A percentile compares a stretch with the other conserved stretches of the same genome.
Evolutionary conservation across 169 alveolate species (phyloP).

Genomic region (Plasmodium billcollinsi): DNA sequence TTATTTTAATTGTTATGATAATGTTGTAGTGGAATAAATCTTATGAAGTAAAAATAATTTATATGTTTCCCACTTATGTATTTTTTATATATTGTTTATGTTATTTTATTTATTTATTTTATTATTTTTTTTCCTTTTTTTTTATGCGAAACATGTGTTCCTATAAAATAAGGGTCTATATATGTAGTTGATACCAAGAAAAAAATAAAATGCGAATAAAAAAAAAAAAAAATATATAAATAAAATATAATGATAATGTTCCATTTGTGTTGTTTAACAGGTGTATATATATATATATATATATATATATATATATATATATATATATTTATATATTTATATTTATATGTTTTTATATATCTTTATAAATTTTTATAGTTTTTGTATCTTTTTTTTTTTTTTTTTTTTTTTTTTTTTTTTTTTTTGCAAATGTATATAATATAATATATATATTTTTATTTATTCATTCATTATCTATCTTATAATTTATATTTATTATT

Average conservation of each 20-base stretch:
- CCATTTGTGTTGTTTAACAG: constrained; percentile 1
- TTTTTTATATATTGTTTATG: no score
- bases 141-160: no score
- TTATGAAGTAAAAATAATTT: no score
- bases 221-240: no score
- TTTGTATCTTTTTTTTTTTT: constrained; percentile 23
- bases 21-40: no score
- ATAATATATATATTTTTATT: background rate
- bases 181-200: no score
- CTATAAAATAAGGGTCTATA: no score
- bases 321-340: background rate
- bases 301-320: background rate
- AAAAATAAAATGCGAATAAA: no score
- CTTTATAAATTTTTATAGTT: background rate
- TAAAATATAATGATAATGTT: background rate
- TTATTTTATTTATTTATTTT: no score
- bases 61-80: no score
- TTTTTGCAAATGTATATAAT: background rate
- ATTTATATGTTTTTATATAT: background rate
- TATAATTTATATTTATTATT: background rate
- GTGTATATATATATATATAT: constrained; percentile 2
- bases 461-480: background rate
- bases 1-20: no score
- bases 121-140: no score
- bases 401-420: constrained; percentile 1